Evolutionary conservation across 148 eudicot species (phyloP).

Genomic region (Heliamphora exappendiculata): DNA sequence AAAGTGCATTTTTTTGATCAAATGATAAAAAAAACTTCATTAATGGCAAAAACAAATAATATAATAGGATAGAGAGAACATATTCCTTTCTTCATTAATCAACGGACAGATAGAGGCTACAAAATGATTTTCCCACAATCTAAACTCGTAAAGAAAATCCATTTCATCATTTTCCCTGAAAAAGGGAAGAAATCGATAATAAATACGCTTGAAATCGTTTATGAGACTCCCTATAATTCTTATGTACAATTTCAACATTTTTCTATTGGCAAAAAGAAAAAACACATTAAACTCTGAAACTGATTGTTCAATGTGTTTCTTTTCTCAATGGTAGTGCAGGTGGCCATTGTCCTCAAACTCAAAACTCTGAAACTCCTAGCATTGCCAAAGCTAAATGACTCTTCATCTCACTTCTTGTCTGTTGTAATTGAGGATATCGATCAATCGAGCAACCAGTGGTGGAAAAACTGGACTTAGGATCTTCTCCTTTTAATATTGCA

Average conservation of each 20-base stretch:
- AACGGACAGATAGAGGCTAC: too few species aligned
- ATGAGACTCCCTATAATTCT: not conserved
- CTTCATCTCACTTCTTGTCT: conserved; percentile 54
- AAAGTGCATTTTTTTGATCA: too few species aligned
- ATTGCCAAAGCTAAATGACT: conserved; percentile 80
- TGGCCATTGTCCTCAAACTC: conserved; percentile 64
- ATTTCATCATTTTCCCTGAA: not conserved
- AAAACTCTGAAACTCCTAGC: conserved; percentile 75
- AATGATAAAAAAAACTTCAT: too few species aligned
- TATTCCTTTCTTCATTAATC: too few species aligned
- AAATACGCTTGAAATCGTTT: not conserved
- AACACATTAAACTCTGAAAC: too few species aligned
- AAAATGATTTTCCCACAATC: too few species aligned
- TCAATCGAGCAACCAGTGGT: conserved; percentile 23
- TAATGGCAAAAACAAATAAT: too few species aligned
- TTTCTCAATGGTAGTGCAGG: conserved; percentile 43
- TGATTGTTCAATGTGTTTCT: not conserved
- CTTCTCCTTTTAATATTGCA: conserved; percentile 54
- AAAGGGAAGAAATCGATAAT: not conserved
- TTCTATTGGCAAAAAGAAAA: too few species aligned
- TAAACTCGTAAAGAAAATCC: too few species aligned
- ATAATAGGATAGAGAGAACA: too few species aligned
- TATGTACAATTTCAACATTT: not conserved
- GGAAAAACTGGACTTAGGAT: conserved; percentile 27
- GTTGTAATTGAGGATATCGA: conserved; percentile 29